Conservation (phyloP, 441 rosid genomes). For the Metrosideros polymorpha region DNA sequence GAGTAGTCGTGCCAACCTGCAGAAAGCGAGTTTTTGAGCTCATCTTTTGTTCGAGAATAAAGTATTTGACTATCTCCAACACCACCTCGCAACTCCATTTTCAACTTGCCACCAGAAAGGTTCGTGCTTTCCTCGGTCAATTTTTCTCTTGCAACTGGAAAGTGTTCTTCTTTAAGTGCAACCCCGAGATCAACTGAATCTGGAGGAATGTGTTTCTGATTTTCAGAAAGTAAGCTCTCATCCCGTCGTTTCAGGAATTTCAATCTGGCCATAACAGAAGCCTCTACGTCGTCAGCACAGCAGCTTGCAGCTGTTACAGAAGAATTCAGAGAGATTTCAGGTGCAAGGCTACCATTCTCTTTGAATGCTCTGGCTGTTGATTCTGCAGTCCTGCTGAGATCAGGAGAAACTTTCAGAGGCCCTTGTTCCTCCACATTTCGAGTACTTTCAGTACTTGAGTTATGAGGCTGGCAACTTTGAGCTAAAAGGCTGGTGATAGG, state of each 20-base stretch:
- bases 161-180: background rate
- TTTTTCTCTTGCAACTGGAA: background rate
- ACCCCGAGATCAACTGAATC: background rate
- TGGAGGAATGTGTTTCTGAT: background rate
- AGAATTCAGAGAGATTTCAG: conserved; percentile 1
- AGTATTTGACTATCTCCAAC: background rate
- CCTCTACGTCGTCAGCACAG: conserved; percentile 15
- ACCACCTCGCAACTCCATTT: background rate
- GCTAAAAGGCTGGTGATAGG: conserved; percentile 40
- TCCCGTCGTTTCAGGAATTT: conserved; percentile 21
- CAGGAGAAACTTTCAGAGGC: conserved; percentile 11
- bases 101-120: background rate
- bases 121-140: background rate
- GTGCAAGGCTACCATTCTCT: conserved; percentile 7
- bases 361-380: background rate
- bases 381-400: conserved; percentile 11
- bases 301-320: background rate
- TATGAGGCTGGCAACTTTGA: conserved; percentile 21
- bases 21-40: background rate
- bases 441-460: conserved; percentile 11
- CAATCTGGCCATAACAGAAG: conserved; percentile 30
- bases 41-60: background rate
- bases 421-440: conserved; percentile 9
- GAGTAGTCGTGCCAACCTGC: background rate
- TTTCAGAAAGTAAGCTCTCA: background rate